Evolutionary conservation across 2,329 filamentous ascomycete species (phyloP), one percentile per base, ranked within the genome.

Genomic region (Cladosporium oxysporum): DNA sequence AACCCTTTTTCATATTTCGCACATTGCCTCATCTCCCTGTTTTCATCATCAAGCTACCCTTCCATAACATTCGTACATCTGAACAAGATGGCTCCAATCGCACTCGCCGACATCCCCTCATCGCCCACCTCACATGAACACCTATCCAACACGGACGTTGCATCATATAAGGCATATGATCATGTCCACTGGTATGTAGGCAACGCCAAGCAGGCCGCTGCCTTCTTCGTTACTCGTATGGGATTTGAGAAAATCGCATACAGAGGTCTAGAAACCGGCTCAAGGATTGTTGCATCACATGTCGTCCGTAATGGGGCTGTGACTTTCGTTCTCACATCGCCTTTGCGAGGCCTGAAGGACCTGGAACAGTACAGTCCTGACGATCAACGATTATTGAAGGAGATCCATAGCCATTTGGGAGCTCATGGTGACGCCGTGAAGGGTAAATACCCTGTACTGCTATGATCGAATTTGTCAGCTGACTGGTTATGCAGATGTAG

Each of bases 161-260:
- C 41, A 47, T 47, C 41, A 8, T 93, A 96, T 82, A 87, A 87
- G 68, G 93, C 92, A 75, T 97, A 97, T 78, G 92, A 97, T 80
- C 91, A 97, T 79, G 87, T 97, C 65, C 93, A 92, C 71, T 97
- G 93, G 93, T 97, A 92, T 83, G 94, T 97, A 33, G 93, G 93
- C 76, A 98, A 98, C 77, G 93, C 94, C 73, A 97, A 97, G 81
- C 93, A 97, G 83, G 92, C 93, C 2, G 93, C 93, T 47, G 86
- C 90, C 16, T 97, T 92, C 82, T 97, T 97, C 81, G 89, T 90
- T 71, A 89, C 87, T 12, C 90, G 93, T 71, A 93, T 97, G 83
- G 93, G 92, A 65, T 97, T 97, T 82, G 83, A 87, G 74, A 87
- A 87, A 23, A 80, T 97, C 66, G 94, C 94, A 68, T 96, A 97